Conservation (phyloP, 2,329 filamentous ascomycete species). For the Penicillium italicum region DNA sequence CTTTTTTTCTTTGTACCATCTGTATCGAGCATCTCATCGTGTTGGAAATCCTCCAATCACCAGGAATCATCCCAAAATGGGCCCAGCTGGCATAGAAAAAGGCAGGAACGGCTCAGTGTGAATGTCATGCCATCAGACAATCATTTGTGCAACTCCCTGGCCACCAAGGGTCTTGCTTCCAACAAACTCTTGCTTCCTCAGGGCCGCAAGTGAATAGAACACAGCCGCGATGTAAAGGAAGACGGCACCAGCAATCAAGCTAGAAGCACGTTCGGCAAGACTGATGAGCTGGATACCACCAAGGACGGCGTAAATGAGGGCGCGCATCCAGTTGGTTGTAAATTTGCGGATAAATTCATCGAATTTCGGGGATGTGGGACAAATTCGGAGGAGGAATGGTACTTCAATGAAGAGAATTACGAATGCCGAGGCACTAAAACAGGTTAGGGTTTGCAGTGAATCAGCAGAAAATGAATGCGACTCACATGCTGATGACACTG, state of each 20-base stretch:
- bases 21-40: conserved; percentile 22
- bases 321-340: conserved; percentile 96
- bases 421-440: conserved; percentile 61
- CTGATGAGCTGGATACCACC: conserved; percentile 81
- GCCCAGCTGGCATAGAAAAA: background rate
- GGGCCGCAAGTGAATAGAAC: conserved; percentile 63
- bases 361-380: conserved; percentile 86
- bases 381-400: conserved; percentile 92
- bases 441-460: conserved; percentile 44
- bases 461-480: conserved; percentile 10
- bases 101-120: background rate
- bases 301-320: conserved; percentile 79
- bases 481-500: conserved; percentile 57
- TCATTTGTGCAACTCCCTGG: conserved; percentile 94
- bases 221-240: conserved; percentile 70
- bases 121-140: conserved; percentile 58
- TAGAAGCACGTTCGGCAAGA: conserved; percentile 60
- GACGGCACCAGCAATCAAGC: conserved; percentile 80
- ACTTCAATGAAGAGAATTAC: conserved; percentile 84
- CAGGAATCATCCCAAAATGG: background rate
- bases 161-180: conserved; percentile 92
- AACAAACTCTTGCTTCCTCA: conserved; percentile 47
- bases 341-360: conserved; percentile 86
- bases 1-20: conserved; percentile 10
- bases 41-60: conserved; percentile 4